phyloP scores from a whole-genome alignment of 192 early-diverging fungal genomes.

The Umbelopsis sp. region DNA sequence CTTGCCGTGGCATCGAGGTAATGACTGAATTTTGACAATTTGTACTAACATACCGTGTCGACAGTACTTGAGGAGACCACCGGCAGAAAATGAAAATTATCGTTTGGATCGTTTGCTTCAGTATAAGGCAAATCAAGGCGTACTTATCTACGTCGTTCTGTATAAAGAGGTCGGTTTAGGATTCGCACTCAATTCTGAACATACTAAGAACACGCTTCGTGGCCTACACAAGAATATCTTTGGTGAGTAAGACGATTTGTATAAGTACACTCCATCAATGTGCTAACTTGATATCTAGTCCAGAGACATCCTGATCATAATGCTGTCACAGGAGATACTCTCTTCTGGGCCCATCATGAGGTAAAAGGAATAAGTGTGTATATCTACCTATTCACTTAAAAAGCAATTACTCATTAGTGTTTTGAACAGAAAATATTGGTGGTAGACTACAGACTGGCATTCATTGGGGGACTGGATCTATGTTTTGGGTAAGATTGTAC shows the following conservation, averaged over 20 bases:
- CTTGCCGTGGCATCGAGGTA: neutral
- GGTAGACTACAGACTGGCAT: constrained; percentile 80
- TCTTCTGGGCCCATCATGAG: constrained; percentile 86
- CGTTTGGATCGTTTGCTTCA: constrained; percentile 74
- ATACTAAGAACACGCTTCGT: constrained; percentile 74
- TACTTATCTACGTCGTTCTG: constrained; percentile 81
- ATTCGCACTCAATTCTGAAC: constrained; percentile 68
- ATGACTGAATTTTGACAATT: constrained; percentile 59
- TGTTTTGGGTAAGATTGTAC: constrained; percentile 70
- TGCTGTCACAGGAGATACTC: constrained; percentile 57
- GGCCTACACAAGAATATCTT: constrained; percentile 73
- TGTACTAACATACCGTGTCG: constrained; percentile 28
- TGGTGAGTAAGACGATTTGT: constrained; percentile 28
- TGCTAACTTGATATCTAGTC: constrained; percentile 39
- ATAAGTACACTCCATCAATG: neutral
- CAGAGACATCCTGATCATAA: constrained; percentile 82
- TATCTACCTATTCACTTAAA: too few relatives aligned
- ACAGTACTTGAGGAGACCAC: constrained; percentile 74
- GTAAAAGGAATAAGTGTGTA: constrained; percentile 11
- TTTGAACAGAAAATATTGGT: constrained; percentile 70
- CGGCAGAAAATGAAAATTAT: constrained; percentile 74
- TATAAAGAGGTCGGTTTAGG: constrained; percentile 83
- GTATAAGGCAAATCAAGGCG: constrained; percentile 80
- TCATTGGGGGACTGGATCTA: constrained; percentile 84
- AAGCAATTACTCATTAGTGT: neutral